These are phyloP conservation scores for Plantago coronopus DNA, from an alignment of 305 asterid species.

Conservation along the genomic window DNA sequence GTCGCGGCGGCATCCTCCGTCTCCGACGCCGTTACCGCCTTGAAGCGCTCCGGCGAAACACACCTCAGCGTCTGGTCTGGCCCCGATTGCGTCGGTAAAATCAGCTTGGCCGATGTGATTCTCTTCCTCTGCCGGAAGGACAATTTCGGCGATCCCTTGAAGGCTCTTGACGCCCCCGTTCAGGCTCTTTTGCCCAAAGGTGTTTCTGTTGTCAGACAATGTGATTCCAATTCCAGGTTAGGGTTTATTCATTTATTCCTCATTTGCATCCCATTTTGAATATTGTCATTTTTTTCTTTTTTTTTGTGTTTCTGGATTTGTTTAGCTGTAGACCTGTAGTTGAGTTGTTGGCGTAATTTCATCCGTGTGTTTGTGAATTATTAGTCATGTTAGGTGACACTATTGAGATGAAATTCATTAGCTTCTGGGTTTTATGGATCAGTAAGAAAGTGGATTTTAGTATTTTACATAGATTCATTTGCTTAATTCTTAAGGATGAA, in stretches of 20 bases:
- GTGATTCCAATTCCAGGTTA: slow-evolving; percentile 66
- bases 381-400: background rate
- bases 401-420: background rate
- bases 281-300: no score
- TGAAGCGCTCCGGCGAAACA: slow-evolving; percentile 45
- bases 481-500: no score
- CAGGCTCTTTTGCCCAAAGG: slow-evolving; percentile 42
- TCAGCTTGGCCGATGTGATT: slow-evolving; percentile 56
- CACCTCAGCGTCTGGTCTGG: slow-evolving; percentile 64
- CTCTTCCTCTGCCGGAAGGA: slow-evolving; percentile 57
- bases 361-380: background rate
- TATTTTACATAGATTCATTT: no score
- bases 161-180: slow-evolving; percentile 57
- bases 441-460: no score
- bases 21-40: slow-evolving; percentile 45
- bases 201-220: slow-evolving; percentile 45
- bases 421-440: background rate
- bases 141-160: slow-evolving; percentile 49
- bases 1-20: slow-evolving; percentile 41
- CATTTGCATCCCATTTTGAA: background rate
- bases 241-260: background rate
- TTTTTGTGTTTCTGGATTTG: no score
- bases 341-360: no score
- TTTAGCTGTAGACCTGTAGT: no score
- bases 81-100: slow-evolving; percentile 60